Evolutionary conservation across 2,329 filamentous ascomycete species (phyloP).

Genomic region (Coniochaeta sp.): DNA sequence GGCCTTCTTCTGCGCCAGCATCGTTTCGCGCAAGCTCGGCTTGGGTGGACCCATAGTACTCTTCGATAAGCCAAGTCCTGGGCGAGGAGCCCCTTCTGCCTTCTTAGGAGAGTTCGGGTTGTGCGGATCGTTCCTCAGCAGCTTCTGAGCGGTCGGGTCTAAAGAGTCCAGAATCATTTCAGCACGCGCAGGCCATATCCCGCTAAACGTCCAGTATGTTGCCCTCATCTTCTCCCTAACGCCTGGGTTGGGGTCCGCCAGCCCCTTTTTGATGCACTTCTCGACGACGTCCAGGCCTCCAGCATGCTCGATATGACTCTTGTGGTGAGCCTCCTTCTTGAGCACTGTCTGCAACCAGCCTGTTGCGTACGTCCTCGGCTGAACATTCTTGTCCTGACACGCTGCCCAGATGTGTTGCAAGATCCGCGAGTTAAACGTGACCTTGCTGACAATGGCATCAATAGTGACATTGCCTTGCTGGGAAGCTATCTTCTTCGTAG

Average conservation of each 20-base stretch:
- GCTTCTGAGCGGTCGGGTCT: constrained; percentile 68
- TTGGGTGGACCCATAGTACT: constrained; percentile 52
- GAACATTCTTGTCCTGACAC: constrained; percentile 87
- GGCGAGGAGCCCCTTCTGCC: constrained; percentile 38
- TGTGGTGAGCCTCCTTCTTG: constrained; percentile 69
- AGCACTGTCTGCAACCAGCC: constrained; percentile 82
- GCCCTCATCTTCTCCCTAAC: constrained; percentile 80
- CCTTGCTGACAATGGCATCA: constrained; percentile 71
- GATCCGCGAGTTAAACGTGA: constrained; percentile 71
- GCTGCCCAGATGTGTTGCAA: constrained; percentile 80
- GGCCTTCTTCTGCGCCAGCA: constrained; percentile 72
- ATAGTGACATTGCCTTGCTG: constrained; percentile 76
- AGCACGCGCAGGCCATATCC: constrained; percentile 70
- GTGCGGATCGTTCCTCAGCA: constrained; percentile 74
- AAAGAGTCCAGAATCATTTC: constrained; percentile 72
- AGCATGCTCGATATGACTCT: constrained; percentile 72
- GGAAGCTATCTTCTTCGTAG: constrained; percentile 87
- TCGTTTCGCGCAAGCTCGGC: constrained; percentile 70
- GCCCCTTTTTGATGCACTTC: constrained; percentile 80
- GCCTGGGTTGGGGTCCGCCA: constrained; percentile 83
- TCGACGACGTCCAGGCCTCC: constrained; percentile 79
- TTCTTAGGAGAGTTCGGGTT: constrained; percentile 67
- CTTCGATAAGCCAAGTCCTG: constrained; percentile 54
- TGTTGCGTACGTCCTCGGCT: constrained; percentile 70
- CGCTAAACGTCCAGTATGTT: constrained; percentile 79